A percentile compares a stretch with the other conserved stretches of the same genome.
Conservation (phyloP, 1,139 yeast species). For the Meyerozyma guilliermondii region DNA sequence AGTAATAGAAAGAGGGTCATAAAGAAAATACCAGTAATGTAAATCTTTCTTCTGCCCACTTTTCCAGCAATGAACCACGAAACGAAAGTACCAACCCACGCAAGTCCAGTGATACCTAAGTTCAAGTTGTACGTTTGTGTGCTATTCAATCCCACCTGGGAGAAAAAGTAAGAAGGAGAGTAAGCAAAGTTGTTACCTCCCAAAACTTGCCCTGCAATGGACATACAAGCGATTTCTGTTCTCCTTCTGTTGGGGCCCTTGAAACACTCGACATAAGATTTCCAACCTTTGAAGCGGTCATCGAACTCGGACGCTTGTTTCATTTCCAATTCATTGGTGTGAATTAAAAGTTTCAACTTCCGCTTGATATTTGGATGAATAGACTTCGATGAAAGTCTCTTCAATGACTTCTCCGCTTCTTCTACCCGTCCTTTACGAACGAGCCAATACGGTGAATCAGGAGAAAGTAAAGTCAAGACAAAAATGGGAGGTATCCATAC, state of each 20-base stretch:
- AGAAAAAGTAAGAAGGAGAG: slow-evolving; percentile 20
- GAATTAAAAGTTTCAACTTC: slow-evolving; percentile 18
- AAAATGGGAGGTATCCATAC: slow-evolving; percentile 21
- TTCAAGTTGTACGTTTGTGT: slow-evolving; percentile 12
- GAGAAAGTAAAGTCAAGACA: slow-evolving; percentile 18
- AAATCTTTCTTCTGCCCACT: slow-evolving; percentile 20
- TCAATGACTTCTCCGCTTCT: slow-evolving; percentile 17
- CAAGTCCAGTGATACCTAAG: slow-evolving; percentile 16
- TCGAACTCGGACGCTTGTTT: slow-evolving; percentile 12
- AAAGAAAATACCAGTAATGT: slow-evolving; percentile 12
- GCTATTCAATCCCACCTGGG: slow-evolving; percentile 18
- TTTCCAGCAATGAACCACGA: slow-evolving; percentile 17
- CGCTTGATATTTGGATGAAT: slow-evolving; percentile 15
- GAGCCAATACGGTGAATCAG: slow-evolving; percentile 25
- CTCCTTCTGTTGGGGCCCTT: slow-evolving; percentile 16
- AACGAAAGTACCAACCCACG: slow-evolving; percentile 15
- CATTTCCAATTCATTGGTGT: slow-evolving; percentile 21
- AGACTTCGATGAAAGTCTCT: slow-evolving; percentile 14
- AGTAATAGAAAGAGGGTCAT: slow-evolving; percentile 10
- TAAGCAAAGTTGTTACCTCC: slow-evolving; percentile 20
- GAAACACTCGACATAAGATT: slow-evolving; percentile 15
- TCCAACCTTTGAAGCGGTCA: slow-evolving; percentile 13
- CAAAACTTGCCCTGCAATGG: slow-evolving; percentile 19
- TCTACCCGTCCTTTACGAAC: slow-evolving; percentile 18
- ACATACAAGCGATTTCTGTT: slow-evolving; percentile 18